Percentiles rank a stretch among this genome's conserved stretches.
Conservation (phyloP, 2,329 filamentous ascomycete genomes). For the Penicillium polonicum region DNA sequence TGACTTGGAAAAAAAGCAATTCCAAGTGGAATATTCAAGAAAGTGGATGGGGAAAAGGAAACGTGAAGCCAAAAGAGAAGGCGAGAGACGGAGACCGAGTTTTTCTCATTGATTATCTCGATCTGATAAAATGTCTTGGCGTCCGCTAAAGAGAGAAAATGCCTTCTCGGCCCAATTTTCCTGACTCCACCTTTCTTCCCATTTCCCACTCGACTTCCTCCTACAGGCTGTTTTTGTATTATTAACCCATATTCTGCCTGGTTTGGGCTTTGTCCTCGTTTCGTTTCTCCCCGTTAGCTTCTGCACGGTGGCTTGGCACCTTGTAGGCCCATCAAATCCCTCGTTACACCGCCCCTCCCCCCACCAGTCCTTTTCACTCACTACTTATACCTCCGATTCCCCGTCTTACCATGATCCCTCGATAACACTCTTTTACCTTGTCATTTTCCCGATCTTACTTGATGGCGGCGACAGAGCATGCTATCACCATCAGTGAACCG, state of each 20-base stretch:
- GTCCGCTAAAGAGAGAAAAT: slow-evolving; percentile 16
- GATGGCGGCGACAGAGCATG: slow-evolving; percentile 44
- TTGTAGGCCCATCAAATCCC: slow-evolving; percentile 19
- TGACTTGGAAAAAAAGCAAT: neutral
- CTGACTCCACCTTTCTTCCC: slow-evolving; percentile 11
- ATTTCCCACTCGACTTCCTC: slow-evolving; percentile 1
- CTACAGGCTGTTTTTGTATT: neutral
- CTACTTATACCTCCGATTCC: slow-evolving; percentile 3
- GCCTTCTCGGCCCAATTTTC: slow-evolving; percentile 11
- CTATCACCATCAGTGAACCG: slow-evolving; percentile 40
- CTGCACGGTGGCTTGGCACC: slow-evolving; percentile 15
- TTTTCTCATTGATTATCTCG: slow-evolving; percentile 35
- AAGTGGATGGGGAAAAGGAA: neutral
- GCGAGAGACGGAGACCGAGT: slow-evolving; percentile 3
- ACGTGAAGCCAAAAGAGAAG: slow-evolving; percentile 6
- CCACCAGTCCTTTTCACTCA: neutral
- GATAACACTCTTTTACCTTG: slow-evolving; percentile 20
- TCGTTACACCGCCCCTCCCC: slow-evolving; percentile 17
- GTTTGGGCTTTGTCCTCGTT: neutral
- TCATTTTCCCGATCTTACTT: slow-evolving; percentile 20
- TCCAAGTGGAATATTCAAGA: neutral
- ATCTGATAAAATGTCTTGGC: slow-evolving; percentile 47
- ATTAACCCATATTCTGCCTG: neutral
- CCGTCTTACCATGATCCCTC: slow-evolving; percentile 18
- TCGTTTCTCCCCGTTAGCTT: slow-evolving; percentile 6